Evolutionary conservation across 208 protist genomes (phyloP), one percentile per base, ranked within the genome.

Genomic region (Acanthamoeba rhysodes): DNA sequence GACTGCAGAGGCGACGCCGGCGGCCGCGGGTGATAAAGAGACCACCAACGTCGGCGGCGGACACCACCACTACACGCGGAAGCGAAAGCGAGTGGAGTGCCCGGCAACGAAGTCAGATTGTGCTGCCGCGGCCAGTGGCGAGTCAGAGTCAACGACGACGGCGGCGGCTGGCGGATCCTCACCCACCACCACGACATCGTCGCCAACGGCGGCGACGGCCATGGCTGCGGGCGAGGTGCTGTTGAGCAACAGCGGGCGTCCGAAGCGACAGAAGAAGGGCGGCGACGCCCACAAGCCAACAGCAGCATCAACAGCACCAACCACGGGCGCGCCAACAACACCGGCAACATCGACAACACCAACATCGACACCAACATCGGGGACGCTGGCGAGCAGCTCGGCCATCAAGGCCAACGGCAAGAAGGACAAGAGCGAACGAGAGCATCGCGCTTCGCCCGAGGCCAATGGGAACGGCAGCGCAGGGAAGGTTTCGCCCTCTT

Each of bases 11-110:
- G 9, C 66, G 29, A 53, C 72, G 80, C 18, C 80, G 10, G 45
- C 34, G 50, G 18, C 24, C 41, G 50, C 50, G 45, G 41, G 50
- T 27, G 80, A 64, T 57, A 57, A 45, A 45, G 70, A 45, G n/a
- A 78, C 34, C 70, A 78, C 37, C 41, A 55, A 8, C 74, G 37
- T 0, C 32, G 16, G 41, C 9, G 29, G 32, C 1, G 37, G 41
- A 16, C 72, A 82, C 41, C 72, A 82, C 72, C 72, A 82, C 72
- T 50, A 53, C 72, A 82, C 72, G 37, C 10, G 72, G 18, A 82
- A 82, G 41, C 32, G 72, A 4, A 82, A 82, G 37, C 72, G 72
- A 8, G 34, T 5, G 37, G 37, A 12, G 72, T 55, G 18, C 64
- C 53, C 53, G 66, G 8, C 12, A 29, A 29, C 32, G 66, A 29